Base-by-base conservation (phyloP, 768 basidiomycete genomes). In the Hypholoma sublateritium region DNA sequence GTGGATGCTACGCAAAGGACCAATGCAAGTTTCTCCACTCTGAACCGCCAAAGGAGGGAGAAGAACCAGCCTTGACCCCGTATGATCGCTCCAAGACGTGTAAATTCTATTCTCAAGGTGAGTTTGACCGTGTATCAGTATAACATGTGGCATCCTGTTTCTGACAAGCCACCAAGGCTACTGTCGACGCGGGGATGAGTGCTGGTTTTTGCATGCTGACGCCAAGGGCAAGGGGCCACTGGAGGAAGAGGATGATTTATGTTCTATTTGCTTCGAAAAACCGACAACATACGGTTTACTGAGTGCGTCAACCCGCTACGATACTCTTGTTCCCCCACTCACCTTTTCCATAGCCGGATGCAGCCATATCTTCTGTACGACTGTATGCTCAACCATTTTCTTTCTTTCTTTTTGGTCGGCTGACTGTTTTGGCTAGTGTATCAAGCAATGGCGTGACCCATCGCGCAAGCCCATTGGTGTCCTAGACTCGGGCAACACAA, bases 21-120 rank as follows among this genome's bases (percentile, higher is more conserved):
- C 69, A 70, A 5, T 93, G 91, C 83, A 91, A 89, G 75, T 93
- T 92, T 69, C 75, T 88, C 11, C 91, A 93, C 58, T 83, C 81
- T 46, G 73, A 77, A 22, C 67, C 66, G 5, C 60, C 66, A 63
- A 74, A 62, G 69, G 78, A 68, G 63, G 69, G 67, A 35, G 59
- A 53, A 46, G 53, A 59, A 7, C 68, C 67, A 11, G 56, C 67
- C 43, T 67, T 88, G 42, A 87, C 88, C 2, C 87, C 86, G 2
- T 89, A 83, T 63, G 91, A 93, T 73, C 77, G 84, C 70, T 72
- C 77, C 34, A 92, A 93, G 77, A 73, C 74, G 32, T 93, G 91
- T 74, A 78, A 68, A 55, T 89, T 78, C 72, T 91, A 81, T 56
- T 80, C 78, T 4, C 73, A 77, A 48, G 87, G 88, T 84, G 53